Evolutionary conservation across 1,139 yeast species (phyloP).

Genomic region (Torulaspora pretoriensis): DNA sequence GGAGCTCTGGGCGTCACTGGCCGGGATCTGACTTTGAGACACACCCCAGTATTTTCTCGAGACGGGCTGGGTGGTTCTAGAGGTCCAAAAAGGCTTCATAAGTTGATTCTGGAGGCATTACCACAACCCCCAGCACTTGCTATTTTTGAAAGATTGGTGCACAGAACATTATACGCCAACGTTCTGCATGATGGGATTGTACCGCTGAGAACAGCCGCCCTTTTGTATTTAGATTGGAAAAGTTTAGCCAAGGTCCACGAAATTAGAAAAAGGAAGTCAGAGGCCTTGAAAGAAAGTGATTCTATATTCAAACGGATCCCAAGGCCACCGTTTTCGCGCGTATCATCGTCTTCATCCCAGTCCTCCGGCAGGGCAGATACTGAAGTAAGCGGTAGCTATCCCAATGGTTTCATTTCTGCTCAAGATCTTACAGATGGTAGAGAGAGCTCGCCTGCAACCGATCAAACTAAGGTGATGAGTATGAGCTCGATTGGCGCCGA

Average conservation of each 20-base stretch:
- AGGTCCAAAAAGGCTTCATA: conserved; percentile 25
- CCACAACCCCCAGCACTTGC: conserved; percentile 52
- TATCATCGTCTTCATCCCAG: conserved; percentile 3
- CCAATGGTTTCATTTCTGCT: background rate
- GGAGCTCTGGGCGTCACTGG: conserved; percentile 65
- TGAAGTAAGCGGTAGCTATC: background rate
- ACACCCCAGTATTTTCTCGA: conserved; percentile 31
- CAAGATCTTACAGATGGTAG: background rate
- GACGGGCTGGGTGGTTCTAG: conserved; percentile 22
- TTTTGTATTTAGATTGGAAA: conserved; percentile 55
- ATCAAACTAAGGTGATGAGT: background rate
- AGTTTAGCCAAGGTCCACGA: conserved; percentile 50
- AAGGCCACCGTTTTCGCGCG: background rate
- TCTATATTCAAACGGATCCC: conserved; percentile 1
- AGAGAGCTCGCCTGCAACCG: background rate
- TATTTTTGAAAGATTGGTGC: conserved; percentile 44
- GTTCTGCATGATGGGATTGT: conserved; percentile 59
- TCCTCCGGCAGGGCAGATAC: background rate
- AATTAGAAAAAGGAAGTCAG: conserved; percentile 40
- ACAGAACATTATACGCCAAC: conserved; percentile 56
- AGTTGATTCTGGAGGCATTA: conserved; percentile 49
- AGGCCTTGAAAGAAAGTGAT: conserved; percentile 13
- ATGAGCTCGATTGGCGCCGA: background rate
- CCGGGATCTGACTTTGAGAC: conserved; percentile 51
- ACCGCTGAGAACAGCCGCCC: conserved; percentile 55